Conservation (phyloP, 441 rosid genomes). For the Gossypium trilobum region DNA sequence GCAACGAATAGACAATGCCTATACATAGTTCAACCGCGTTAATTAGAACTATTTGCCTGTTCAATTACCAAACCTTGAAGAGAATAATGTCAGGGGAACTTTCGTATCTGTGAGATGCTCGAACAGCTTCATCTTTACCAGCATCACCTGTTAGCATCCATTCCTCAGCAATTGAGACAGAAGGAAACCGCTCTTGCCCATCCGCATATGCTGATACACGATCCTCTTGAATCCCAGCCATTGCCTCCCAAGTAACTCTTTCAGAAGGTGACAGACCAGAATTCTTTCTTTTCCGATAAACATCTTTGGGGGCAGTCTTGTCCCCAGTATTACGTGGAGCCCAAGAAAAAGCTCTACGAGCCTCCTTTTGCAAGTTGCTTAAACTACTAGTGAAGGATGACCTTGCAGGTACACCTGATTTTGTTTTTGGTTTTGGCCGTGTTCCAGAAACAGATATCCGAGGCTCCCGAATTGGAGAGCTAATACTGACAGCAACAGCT, state of each 20-base stretch:
- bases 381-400: constrained; percentile 75
- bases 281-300: constrained; percentile 74
- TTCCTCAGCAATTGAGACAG: constrained; percentile 85
- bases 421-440: constrained; percentile 58
- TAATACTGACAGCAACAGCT: constrained; percentile 70
- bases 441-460: constrained; percentile 67
- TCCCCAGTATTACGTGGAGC: constrained; percentile 81
- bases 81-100: constrained; percentile 91
- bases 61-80: constrained; percentile 57
- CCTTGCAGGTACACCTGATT: constrained; percentile 47
- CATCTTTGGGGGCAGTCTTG: constrained; percentile 69
- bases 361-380: constrained; percentile 90
- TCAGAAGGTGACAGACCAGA: constrained; percentile 78
- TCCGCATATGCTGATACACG: constrained; percentile 50
- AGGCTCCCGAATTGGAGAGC: constrained; percentile 68
- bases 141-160: constrained; percentile 88
- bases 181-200: constrained; percentile 82
- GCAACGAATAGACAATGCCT: neutral
- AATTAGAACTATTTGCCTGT: constrained; percentile 7
- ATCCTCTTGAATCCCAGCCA: constrained; percentile 91
- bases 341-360: constrained; percentile 98
- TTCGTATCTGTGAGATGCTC: constrained; percentile 81
- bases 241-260: constrained; percentile 91
- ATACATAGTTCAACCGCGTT: neutral
- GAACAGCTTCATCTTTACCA: constrained; percentile 69